A percentile compares a stretch with the other conserved stretches of the same genome.
Evolutionary conservation across 1,139 yeast species (phyloP).

Genomic region (Yamadazyma dushanensis): DNA sequence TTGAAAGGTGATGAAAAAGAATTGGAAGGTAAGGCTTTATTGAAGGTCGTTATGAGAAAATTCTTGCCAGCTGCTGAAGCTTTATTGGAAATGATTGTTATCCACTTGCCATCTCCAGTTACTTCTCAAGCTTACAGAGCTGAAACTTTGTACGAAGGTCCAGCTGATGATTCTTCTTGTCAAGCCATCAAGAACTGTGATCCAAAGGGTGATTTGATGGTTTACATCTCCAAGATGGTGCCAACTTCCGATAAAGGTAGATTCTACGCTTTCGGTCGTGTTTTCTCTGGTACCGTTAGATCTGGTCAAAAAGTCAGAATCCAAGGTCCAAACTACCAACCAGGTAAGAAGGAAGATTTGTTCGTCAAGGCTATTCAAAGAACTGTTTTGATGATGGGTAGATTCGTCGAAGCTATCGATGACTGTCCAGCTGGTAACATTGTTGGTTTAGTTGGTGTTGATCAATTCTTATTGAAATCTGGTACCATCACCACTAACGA

Average conservation of each 20-base stretch:
- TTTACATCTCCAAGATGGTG: conserved; percentile 99
- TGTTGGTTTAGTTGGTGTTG: conserved; percentile 99
- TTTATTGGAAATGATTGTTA: conserved; percentile 96
- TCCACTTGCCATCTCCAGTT: conserved; percentile 99
- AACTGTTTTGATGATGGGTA: conserved; percentile 99
- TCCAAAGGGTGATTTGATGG: conserved; percentile 97
- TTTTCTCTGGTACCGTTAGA: conserved; percentile 98
- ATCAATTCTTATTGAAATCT: conserved; percentile 98
- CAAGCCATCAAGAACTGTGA: conserved; percentile 97
- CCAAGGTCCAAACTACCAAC: conserved; percentile 99
- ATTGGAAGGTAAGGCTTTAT: conserved; percentile 96
- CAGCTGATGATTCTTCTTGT: conserved; percentile 90
- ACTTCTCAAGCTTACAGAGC: conserved; percentile 99
- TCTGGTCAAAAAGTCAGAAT: conserved; percentile 99
- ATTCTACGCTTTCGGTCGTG: conserved; percentile 99
- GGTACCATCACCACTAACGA: conserved; percentile 99
- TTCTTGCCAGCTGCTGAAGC: conserved; percentile 99
- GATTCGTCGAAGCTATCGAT: conserved; percentile 96
- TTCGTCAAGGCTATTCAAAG: conserved; percentile 98
- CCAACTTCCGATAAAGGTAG: conserved; percentile 99
- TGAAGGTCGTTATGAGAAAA: conserved; percentile 98
- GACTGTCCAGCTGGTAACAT: conserved; percentile 99
- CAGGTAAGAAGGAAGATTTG: conserved; percentile 97
- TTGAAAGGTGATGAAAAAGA: conserved; percentile 95
- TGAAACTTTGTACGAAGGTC: conserved; percentile 99